Conservation (phyloP, 2,329 filamentous ascomycete species). For the Sporothrix euskadiensis region DNA sequence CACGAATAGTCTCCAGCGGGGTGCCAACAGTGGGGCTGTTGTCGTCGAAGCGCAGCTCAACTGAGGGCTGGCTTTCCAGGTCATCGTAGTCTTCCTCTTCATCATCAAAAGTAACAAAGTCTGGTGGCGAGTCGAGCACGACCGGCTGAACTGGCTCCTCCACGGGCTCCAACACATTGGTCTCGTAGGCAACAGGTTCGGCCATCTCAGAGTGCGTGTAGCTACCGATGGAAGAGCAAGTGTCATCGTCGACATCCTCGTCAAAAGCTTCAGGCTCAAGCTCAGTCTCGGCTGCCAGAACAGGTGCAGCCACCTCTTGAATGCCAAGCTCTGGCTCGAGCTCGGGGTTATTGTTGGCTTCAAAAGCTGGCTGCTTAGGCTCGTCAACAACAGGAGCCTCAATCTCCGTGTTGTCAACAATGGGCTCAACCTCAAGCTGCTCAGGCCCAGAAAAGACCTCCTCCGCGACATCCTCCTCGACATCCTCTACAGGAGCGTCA, state of each 20-base stretch:
- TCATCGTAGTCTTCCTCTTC: background rate
- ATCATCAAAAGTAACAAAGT: background rate
- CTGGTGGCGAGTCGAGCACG: background rate
- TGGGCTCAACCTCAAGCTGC: background rate
- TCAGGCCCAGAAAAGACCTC: background rate
- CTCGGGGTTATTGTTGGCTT: background rate
- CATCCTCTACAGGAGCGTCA: background rate
- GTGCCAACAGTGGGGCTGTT: background rate
- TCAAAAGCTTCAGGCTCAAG: background rate
- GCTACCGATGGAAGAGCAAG: background rate
- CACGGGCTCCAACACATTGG: background rate
- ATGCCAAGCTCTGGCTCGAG: background rate
- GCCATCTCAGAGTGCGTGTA: background rate
- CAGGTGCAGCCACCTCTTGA: background rate
- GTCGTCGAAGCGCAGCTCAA: slow-evolving; percentile 7
- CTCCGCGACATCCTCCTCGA: background rate
- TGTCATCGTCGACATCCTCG: background rate
- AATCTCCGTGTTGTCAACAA: background rate
- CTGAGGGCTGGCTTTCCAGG: background rate
- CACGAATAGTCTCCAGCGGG: background rate
- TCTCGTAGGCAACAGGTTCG: background rate
- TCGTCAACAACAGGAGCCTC: background rate
- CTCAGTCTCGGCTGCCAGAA: background rate
- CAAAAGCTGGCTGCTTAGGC: background rate
- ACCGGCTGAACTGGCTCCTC: background rate